Percentiles rank a stretch among this genome's conserved stretches.
phyloP scores from a whole-genome alignment of 805 yeast genomes.

The Hanseniaspora occidentalis region DNA sequence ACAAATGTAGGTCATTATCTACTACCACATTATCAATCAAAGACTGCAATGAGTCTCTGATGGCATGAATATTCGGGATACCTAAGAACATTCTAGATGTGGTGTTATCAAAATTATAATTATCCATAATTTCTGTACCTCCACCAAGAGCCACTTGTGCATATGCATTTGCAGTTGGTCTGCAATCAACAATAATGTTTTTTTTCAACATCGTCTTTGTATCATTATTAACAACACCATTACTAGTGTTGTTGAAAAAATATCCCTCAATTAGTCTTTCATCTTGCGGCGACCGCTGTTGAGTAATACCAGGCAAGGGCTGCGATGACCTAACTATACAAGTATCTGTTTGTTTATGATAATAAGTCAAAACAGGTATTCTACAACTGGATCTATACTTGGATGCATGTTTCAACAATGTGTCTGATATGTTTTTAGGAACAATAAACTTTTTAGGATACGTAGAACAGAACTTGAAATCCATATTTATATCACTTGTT shows the following conservation, averaged over 20 bases:
- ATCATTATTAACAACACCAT: conserved; percentile 16
- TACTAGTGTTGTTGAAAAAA: conserved; percentile 47
- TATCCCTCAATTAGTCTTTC: conserved; percentile 67
- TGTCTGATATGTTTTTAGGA: conserved; percentile 71
- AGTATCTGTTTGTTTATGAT: conserved; percentile 54
- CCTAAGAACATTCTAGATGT: conserved; percentile 63
- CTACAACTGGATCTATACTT: conserved; percentile 77
- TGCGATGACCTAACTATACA: conserved; percentile 84
- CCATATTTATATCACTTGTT: conserved; percentile 45
- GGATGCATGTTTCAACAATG: conserved; percentile 69
- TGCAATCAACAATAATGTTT: conserved; percentile 75
- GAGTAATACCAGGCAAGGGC: conserved; percentile 84
- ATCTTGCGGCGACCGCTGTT: conserved; percentile 81
- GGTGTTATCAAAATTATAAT: conserved; percentile 43
- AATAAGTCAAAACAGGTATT: conserved; percentile 72
- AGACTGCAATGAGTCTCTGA: conserved; percentile 69
- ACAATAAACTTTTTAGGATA: conserved; percentile 62
- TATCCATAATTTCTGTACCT: conserved; percentile 90
- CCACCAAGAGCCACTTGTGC: conserved; percentile 97
- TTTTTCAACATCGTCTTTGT: conserved; percentile 26
- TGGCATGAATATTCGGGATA: conserved; percentile 89
- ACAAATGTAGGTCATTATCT: conserved; percentile 49
- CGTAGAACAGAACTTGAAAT: conserved; percentile 57
- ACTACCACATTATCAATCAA: conserved; percentile 45
- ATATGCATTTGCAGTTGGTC: conserved; percentile 90